Percentiles rank a stretch among this genome's conserved stretches.
Conservation (phyloP, 805 yeast species). For the Ogataea populi-albae region DNA sequence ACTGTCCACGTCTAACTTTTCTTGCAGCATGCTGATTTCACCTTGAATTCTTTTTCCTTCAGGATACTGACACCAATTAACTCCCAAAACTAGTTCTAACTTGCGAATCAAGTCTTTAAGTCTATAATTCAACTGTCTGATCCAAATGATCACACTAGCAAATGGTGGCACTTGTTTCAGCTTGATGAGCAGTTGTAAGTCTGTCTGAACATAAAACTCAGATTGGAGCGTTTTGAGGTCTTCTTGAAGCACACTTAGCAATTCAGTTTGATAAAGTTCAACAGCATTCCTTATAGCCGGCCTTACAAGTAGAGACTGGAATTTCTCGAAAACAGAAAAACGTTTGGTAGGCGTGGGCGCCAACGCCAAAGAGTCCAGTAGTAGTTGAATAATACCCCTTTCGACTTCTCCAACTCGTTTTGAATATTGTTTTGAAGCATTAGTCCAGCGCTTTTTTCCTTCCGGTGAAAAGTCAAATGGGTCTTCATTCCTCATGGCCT, state of each 20-base stretch:
- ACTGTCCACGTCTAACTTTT: slow-evolving; percentile 42
- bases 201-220: slow-evolving; percentile 31
- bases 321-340: slow-evolving; percentile 49
- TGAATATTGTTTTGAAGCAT: slow-evolving; percentile 40
- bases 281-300: slow-evolving; percentile 57
- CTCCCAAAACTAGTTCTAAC: slow-evolving; percentile 53
- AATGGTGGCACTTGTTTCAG: slow-evolving; percentile 47
- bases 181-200: slow-evolving; percentile 34
- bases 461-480: slow-evolving; percentile 37
- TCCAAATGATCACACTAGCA: slow-evolving; percentile 50
- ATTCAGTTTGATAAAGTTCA: slow-evolving; percentile 53
- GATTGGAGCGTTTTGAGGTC: slow-evolving; percentile 45
- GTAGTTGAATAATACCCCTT: slow-evolving; percentile 37
- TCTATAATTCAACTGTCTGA: slow-evolving; percentile 46
- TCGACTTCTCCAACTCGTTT: slow-evolving; percentile 46
- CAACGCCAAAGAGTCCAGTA: slow-evolving; percentile 38
- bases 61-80: slow-evolving; percentile 57
- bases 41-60: slow-evolving; percentile 63
- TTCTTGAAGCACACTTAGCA: slow-evolving; percentile 45
- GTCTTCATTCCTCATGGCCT: slow-evolving; percentile 36
- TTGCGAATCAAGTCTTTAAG: slow-evolving; percentile 40
- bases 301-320: slow-evolving; percentile 46
- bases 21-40: slow-evolving; percentile 45
- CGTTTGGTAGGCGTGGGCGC: slow-evolving; percentile 46
- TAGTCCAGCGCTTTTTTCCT: slow-evolving; percentile 40